These are phyloP conservation scores for Dothideomycetidae sp. DNA, from an alignment of 2,329 filamentous ascomycete species.

Conservation along the genomic window DNA sequence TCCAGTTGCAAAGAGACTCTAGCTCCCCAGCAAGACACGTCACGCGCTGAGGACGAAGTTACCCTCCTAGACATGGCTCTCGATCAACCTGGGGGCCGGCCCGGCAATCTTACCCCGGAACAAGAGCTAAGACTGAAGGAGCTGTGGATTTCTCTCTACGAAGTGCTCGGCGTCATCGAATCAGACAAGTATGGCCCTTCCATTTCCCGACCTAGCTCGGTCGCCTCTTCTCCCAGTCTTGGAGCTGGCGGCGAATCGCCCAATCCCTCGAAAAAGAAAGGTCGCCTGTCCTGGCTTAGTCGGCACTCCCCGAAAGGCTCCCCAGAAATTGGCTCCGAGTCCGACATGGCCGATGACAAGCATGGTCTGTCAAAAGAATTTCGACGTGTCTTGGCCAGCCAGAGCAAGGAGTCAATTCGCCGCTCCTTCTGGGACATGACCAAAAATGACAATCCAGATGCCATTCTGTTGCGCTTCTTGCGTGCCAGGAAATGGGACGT, in stretches of 20 bases:
- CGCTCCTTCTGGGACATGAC: conserved; percentile 82
- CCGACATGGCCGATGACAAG: conserved; percentile 62
- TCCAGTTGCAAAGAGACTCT: background rate
- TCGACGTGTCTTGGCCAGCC: conserved; percentile 61
- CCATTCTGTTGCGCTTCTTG: conserved; percentile 65
- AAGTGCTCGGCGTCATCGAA: conserved; percentile 51
- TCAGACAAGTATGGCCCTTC: conserved; percentile 16
- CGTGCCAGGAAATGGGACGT: conserved; percentile 93
- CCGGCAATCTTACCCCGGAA: conserved; percentile 77
- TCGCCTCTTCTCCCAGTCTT: conserved; percentile 10
- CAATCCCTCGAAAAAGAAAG: conserved; percentile 48
- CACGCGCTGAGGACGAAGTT: background rate
- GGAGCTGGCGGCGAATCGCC: background rate
- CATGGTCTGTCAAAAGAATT: conserved; percentile 82
- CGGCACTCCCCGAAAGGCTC: conserved; percentile 26
- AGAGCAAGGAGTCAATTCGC: conserved; percentile 64
- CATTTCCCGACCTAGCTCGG: conserved; percentile 9
- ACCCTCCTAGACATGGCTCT: conserved; percentile 18
- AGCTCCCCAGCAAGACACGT: conserved; percentile 1
- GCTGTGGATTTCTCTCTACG: conserved; percentile 65
- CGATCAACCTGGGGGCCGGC: conserved; percentile 52
- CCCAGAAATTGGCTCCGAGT: conserved; percentile 22
- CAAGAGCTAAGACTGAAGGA: conserved; percentile 79
- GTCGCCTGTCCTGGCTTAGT: conserved; percentile 55
- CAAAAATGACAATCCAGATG: conserved; percentile 90